Evolutionary conservation across 2,329 filamentous ascomycete genomes (phyloP).

Genomic region (Ophiobolus disseminans): DNA sequence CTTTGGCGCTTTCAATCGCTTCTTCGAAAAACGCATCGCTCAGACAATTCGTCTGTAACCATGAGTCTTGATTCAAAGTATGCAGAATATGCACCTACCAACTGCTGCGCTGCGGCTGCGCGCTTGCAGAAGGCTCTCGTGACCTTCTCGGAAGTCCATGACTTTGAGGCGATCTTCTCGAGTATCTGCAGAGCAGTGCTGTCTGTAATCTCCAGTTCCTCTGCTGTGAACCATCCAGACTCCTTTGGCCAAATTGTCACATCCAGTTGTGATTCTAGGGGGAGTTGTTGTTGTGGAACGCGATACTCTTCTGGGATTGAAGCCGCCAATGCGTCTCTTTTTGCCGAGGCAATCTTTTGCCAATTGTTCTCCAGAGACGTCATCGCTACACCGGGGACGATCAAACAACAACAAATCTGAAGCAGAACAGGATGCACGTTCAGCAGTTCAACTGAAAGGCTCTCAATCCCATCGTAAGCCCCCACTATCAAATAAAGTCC

Average conservation of each 20-base stretch:
- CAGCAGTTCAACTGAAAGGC: not conserved
- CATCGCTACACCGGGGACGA: not conserved
- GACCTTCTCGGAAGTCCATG: conserved; percentile 61
- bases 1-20: conserved; percentile 59
- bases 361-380: conserved; percentile 47
- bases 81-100: conserved; percentile 49
- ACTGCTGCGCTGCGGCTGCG: conserved; percentile 62
- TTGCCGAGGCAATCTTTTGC: conserved; percentile 54
- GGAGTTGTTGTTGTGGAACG: conserved; percentile 61
- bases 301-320: conserved; percentile 67
- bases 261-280: conserved; percentile 61
- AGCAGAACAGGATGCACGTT: not conserved
- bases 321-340: conserved; percentile 52
- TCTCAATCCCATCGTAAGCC: too few species aligned
- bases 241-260: conserved; percentile 62
- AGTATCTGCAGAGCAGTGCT: conserved; percentile 52
- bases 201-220: conserved; percentile 60
- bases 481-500: too few species aligned
- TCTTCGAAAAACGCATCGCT: conserved; percentile 64
- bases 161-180: conserved; percentile 47
- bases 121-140: conserved; percentile 63
- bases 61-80: not conserved
- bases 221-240: conserved; percentile 66
- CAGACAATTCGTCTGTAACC: conserved; percentile 64
- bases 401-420: not conserved